Conservation (phyloP, 2,329 filamentous ascomycete genomes). For the Paracoccidioides lutzii region DNA sequence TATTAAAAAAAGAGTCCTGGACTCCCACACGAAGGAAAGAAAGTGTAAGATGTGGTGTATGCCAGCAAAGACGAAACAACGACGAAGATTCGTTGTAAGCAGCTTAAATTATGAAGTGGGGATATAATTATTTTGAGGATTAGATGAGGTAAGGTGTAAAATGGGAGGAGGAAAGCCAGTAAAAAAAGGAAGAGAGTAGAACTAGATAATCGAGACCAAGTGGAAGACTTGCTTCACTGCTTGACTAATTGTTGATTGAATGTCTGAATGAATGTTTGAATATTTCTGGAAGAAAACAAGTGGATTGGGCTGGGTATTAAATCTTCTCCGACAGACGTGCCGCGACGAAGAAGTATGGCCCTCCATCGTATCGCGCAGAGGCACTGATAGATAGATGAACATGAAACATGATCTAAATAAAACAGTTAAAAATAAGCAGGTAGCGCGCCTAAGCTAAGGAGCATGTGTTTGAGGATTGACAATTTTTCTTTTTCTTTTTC, state of each 20-base stretch:
- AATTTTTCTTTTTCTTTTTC: background rate
- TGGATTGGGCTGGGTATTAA: conserved; percentile 25
- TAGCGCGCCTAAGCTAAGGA: background rate
- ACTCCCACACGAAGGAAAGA: conserved; percentile 1
- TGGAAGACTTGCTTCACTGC: conserved; percentile 6
- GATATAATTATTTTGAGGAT: background rate
- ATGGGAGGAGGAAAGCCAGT: background rate
- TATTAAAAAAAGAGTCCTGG: conserved; percentile 1
- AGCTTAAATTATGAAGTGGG: background rate
- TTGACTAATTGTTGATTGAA: conserved; percentile 14
- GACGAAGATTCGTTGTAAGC: conserved; percentile 8
- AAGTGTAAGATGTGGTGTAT: background rate
- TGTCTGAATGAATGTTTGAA: conserved; percentile 6
- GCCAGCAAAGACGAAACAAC: conserved; percentile 10
- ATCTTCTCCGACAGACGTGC: conserved; percentile 14
- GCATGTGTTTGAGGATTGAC: background rate
- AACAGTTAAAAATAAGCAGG: background rate
- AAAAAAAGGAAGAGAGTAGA: background rate
- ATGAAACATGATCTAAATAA: conserved; percentile 26
- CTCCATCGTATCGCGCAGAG: background rate
- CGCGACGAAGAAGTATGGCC: background rate
- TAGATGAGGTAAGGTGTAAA: background rate
- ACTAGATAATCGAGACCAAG: background rate
- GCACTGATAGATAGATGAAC: conserved; percentile 11
- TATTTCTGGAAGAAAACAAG: conserved; percentile 1